Percentiles rank a stretch among this genome's conserved stretches.
Evolutionary conservation across 345 rosid species (phyloP).

Genomic region (Corchorus olitorius): DNA sequence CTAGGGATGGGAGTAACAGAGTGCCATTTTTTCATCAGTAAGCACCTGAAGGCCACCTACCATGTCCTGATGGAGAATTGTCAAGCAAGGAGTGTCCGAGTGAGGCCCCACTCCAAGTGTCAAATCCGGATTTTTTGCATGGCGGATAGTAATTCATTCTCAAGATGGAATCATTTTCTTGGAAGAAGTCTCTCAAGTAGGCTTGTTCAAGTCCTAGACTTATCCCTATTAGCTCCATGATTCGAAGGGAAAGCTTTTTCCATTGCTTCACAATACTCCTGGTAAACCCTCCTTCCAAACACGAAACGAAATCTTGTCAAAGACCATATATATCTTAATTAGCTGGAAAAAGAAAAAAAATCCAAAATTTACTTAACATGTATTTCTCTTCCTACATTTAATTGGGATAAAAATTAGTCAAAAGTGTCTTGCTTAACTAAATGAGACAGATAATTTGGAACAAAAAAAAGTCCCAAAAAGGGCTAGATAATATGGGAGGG

Average conservation of each 20-base stretch:
- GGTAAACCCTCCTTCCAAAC: conserved; percentile 43
- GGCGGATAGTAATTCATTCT: conserved; percentile 67
- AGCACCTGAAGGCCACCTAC: conserved; percentile 72
- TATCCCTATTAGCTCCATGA: conserved; percentile 61
- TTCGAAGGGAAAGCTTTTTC: conserved; percentile 41
- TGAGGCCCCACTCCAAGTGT: conserved; percentile 77
- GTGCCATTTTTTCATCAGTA: conserved; percentile 57
- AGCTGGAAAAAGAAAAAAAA: too few relatives aligned
- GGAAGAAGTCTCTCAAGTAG: conserved; percentile 51
- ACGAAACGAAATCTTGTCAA: not conserved
- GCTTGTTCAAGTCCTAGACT: conserved; percentile 51
- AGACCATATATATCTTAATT: too few relatives aligned
- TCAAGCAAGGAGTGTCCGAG: conserved; percentile 68
- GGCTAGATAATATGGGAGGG: too few relatives aligned
- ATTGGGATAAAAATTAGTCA: too few relatives aligned
- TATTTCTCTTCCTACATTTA: too few relatives aligned
- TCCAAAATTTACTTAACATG: too few relatives aligned
- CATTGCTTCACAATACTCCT: conserved; percentile 60
- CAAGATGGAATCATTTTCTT: conserved; percentile 65
- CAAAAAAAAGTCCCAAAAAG: too few relatives aligned
- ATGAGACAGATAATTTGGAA: too few relatives aligned
- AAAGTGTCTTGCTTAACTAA: too few relatives aligned
- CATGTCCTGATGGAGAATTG: conserved; percentile 76
- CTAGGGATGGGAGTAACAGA: conserved; percentile 42
- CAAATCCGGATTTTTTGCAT: conserved; percentile 57